A percentile compares a stretch with the other conserved stretches of the same genome.
phyloP scores from a whole-genome alignment of 2,329 filamentous ascomycete genomes.

The Cephalotrichum gorgonifer region DNA sequence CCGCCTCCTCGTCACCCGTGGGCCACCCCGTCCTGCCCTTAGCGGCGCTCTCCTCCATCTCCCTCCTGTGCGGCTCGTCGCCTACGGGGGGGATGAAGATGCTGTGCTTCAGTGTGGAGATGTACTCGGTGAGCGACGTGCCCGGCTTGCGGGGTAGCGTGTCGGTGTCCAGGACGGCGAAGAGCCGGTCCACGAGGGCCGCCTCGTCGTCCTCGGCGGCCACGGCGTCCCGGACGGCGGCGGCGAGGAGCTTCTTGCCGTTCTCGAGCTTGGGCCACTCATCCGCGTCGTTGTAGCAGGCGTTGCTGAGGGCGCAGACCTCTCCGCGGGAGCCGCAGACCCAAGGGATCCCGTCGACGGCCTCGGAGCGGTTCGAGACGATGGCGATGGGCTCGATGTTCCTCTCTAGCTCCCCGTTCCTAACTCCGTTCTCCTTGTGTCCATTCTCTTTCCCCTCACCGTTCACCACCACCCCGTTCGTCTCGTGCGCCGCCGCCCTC shows the following conservation, averaged over 20 bases:
- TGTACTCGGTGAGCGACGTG: conserved; percentile 38
- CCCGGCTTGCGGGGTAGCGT: conserved; percentile 35
- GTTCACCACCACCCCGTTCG: too few species aligned
- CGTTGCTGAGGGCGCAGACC: conserved; percentile 53
- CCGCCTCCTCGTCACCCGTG: conserved; percentile 22
- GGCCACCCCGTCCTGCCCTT: conserved; percentile 16
- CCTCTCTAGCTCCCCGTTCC: too few species aligned
- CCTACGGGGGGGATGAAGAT: conserved; percentile 52
- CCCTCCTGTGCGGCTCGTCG: conserved; percentile 30
- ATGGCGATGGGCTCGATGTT: conserved; percentile 43
- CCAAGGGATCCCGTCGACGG: conserved; percentile 44
- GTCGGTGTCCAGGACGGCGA: conserved; percentile 44
- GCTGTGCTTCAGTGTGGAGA: conserved; percentile 44
- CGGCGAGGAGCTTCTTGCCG: conserved; percentile 35
- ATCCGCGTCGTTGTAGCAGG: conserved; percentile 39
- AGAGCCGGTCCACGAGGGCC: conserved; percentile 39
- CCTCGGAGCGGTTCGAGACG: conserved; percentile 49
- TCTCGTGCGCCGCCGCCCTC: conserved; percentile 8
- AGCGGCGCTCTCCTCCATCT: conserved; percentile 31
- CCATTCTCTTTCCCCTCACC: too few species aligned
- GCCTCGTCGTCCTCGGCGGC: conserved; percentile 29
- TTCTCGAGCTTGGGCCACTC: conserved; percentile 52
- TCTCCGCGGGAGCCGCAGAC: conserved; percentile 40
- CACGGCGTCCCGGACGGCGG: conserved; percentile 29
- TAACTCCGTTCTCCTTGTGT: too few species aligned